phyloP scores from a whole-genome alignment of 257 asterid species.

The Capsicum chinense region DNA sequence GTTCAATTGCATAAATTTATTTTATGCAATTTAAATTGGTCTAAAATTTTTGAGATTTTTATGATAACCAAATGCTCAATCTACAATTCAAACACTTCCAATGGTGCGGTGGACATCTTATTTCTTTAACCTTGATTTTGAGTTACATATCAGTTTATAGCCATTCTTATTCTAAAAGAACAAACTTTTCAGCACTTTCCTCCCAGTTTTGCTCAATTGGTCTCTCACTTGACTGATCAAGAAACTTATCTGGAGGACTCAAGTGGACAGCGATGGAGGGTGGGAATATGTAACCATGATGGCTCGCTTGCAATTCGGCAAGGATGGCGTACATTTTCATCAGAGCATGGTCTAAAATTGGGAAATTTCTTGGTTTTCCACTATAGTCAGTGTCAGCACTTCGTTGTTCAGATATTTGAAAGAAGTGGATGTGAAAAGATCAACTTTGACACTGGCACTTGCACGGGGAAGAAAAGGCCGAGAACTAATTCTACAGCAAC shows the following conservation, averaged over 20 bases:
- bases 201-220: conserved; percentile 44
- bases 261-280: conserved; percentile 49
- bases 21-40: conserved; percentile 4
- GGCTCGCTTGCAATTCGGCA: conserved; percentile 49
- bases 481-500: conserved; percentile 26
- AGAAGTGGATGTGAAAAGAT: conserved; percentile 46
- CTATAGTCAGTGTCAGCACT: conserved; percentile 41
- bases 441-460: conserved; percentile 20
- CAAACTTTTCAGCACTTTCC: conserved; percentile 66
- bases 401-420: conserved; percentile 53
- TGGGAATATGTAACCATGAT: conserved; percentile 38
- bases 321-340: conserved; percentile 63
- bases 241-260: conserved; percentile 57
- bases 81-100: not conserved
- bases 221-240: conserved; percentile 40
- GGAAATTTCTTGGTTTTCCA: conserved; percentile 56
- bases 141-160: not conserved
- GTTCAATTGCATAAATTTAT: not conserved
- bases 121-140: conserved; percentile 1
- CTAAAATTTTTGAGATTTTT: not conserved
- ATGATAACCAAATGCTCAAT: not conserved
- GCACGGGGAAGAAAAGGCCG: conserved; percentile 23
- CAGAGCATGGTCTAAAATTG: conserved; percentile 42
- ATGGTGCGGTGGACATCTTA: not conserved
- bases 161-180: not conserved